Percentiles rank a stretch among this genome's conserved stretches.
phyloP scores from a whole-genome alignment of 768 basidiomycete genomes.

The Lactarius vividus region DNA sequence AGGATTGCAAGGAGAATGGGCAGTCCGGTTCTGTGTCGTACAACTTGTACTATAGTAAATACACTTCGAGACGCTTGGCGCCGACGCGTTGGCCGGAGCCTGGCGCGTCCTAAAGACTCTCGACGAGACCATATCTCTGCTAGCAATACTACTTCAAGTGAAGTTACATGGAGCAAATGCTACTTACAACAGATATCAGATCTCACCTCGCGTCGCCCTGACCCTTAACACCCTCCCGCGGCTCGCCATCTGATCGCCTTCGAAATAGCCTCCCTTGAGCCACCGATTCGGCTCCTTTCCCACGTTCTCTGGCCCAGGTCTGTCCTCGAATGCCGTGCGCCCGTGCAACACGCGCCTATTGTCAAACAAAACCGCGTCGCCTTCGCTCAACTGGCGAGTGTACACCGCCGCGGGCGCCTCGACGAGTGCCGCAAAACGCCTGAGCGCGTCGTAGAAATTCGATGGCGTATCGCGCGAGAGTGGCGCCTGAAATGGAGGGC shows the following conservation, averaged over 20 bases:
- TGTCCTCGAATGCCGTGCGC: constrained; percentile 68
- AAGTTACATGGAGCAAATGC: no score
- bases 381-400: constrained; percentile 69
- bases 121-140: no score
- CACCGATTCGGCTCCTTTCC: constrained; percentile 60
- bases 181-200: neutral
- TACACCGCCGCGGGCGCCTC: constrained; percentile 51
- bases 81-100: no score
- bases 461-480: constrained; percentile 52
- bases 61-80: no score
- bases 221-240: constrained; percentile 51
- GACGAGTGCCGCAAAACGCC: constrained; percentile 56
- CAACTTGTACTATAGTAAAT: no score
- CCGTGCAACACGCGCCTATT: constrained; percentile 90
- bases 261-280: constrained; percentile 87
- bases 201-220: constrained; percentile 10
- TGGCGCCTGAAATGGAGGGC: constrained; percentile 92
- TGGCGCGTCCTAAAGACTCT: no score
- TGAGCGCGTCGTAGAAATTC: constrained; percentile 61
- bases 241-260: constrained; percentile 63
- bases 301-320: constrained; percentile 29
- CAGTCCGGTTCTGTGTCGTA: no score
- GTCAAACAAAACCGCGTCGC: constrained; percentile 88
- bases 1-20: no score
- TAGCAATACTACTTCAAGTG: no score